Evolutionary conservation across 129 eudicot genomes (phyloP), one percentile per base, ranked within the genome.

Genomic region (Heracleum sosnowskyi): DNA sequence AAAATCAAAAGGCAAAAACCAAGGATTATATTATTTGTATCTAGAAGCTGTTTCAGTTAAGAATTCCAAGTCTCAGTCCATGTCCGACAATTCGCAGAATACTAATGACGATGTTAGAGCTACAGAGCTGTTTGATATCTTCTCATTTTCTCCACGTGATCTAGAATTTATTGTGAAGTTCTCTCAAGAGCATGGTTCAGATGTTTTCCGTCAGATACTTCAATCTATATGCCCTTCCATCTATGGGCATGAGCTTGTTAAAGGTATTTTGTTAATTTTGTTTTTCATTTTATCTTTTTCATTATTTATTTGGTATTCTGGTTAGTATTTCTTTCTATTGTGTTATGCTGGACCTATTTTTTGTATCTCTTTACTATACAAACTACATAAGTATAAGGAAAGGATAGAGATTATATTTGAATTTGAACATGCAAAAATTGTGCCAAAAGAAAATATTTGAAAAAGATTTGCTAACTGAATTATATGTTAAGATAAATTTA

Each of bases 161-260:
- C 74, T 83, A 64, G 97, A 96, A 73, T 96, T 96, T 78, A 83
- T 96, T 69, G 89, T 80, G 31, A 96, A 86, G 80, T 96, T 86
- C 79, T 76, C 84, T 34, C 84, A 85, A 77, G 99, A 96, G 81
- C 84, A 92, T 82, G 86, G 96, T 83, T 76, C 93, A 29, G 99
- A 89, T 85, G 84, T 92, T 26, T 96, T 96, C 37, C 90, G 97
- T 12, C 97, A 90, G 80, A 85, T 96, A 74, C 85, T 96, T 77
- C 97, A 96, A 81, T 96, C 99, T 64, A 79, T 92, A 76, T 96
- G 99, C 76, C 99, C 99, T 42, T 92, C 99, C 79, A 96, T 96
- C 42, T 96, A 92, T 75, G 99, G 99, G 34, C 99, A 96, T 60
- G 99, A 96, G 79, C 99, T 96, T 85, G 97, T 96, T 82, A 96